Evolutionary conservation across 225 moss, liverwort and hornwort species (phyloP), one percentile per base, ranked within the genome.

Genomic region (Ulota crispa): DNA sequence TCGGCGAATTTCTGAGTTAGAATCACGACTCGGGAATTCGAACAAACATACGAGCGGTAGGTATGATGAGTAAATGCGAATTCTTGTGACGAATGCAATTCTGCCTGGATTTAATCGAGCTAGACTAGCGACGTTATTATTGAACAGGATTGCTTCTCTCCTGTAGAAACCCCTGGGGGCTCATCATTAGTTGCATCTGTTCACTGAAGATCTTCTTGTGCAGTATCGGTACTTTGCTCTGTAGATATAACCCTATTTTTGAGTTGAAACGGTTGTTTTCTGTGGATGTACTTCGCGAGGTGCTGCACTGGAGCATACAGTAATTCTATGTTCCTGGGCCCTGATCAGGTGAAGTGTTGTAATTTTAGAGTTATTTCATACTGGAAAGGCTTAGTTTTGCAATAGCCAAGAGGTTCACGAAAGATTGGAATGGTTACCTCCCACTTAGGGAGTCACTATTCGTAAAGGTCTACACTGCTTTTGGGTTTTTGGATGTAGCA

Each of bases 1-100:
- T 75, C 55, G 78, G 6, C 91, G 85, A 21, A 97, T 97, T 73
- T 87, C 89, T 14, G 83, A 90, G 86, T 76, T 98, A 11, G 77
- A 86, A 45, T 76, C 71, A 71, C 90, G 59, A 84, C 81, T 83
- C 79, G 73, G 73, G 20, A 73, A 28, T 23, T 68, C 54, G 13
- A 67, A 73, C 3, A 37, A 41, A 24, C 8, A 42, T 27, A 54
- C 47, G 6, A 79, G 77, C 34, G 61, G 43, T 19, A 60, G 67
- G 65, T 61, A 42, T 37, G 66, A 67, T 67, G 52, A 79, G 78
- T 84, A 59, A 78, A 39, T 71, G 41, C 21, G 14, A 55, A 56
- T 69, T 2, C 19, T 57, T 28, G 64, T 57, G n/a, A 30, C 13
- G 14, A 56, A 55, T 69, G 27, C 68, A 30, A 41, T 59, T 72